phyloP scores from a whole-genome alignment of 2,329 filamentous ascomycete species.

The Septoria linicola region DNA sequence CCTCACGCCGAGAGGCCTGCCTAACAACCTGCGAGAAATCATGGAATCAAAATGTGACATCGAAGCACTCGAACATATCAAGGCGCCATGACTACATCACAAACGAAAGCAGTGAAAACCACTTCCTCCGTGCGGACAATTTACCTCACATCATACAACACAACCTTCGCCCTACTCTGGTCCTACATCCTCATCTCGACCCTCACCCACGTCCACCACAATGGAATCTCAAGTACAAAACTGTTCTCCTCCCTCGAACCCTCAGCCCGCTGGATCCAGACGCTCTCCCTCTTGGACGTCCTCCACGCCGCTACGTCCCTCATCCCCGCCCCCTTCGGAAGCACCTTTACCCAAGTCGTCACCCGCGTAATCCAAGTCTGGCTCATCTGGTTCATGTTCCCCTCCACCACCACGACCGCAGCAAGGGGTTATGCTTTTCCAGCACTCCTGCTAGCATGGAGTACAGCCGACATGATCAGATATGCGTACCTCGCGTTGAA shows the following conservation, averaged over 20 bases:
- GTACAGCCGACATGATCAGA: constrained; percentile 8
- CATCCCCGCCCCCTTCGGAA: constrained; percentile 12
- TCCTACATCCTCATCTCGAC: background rate
- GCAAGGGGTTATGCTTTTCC: background rate
- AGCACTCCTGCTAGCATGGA: constrained; percentile 9
- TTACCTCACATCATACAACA: constrained; percentile 9
- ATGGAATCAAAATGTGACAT: background rate
- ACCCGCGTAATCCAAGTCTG: constrained; percentile 15
- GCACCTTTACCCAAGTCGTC: constrained; percentile 15
- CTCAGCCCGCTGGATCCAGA: constrained; percentile 9
- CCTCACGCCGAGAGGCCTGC: constrained; percentile 1
- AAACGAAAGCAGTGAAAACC: no score
- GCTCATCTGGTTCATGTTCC: constrained; percentile 16
- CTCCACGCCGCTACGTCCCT: constrained; percentile 9
- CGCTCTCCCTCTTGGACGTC: constrained; percentile 10
- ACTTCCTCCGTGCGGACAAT: no score
- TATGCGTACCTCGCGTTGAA: constrained; percentile 13
- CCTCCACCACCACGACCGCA: constrained; percentile 9
- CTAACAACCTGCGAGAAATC: background rate
- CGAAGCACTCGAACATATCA: no score
- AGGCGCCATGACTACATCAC: no score
- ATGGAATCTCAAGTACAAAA: background rate
- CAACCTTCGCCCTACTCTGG: constrained; percentile 1
- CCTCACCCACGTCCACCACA: background rate
- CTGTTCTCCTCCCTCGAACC: constrained; percentile 1